Conservation (phyloP, 331 rosid genomes). For the Quercus lobata region DNA sequence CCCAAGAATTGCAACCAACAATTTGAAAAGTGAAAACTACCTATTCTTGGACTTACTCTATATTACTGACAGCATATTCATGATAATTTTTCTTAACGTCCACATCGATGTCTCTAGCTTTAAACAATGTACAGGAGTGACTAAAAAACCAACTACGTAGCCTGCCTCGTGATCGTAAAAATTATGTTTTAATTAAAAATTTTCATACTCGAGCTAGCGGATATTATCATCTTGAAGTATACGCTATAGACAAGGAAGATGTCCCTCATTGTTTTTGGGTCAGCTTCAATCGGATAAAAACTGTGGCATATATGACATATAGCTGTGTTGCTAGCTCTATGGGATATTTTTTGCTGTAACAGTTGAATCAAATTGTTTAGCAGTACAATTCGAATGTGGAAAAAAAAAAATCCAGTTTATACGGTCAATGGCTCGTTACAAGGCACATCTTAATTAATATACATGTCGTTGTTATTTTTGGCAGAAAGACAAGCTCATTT, state of each 20-base stretch:
- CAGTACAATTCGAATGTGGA: too few species aligned
- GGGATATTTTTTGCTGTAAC: conserved; percentile 17
- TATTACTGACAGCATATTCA: conserved; percentile 24
- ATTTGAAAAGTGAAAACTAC: conserved; percentile 23
- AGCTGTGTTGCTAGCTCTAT: not conserved
- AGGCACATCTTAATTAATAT: not conserved
- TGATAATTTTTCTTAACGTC: conserved; percentile 30
- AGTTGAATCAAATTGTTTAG: not conserved
- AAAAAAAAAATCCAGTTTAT: not conserved
- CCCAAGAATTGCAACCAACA: conserved; percentile 4
- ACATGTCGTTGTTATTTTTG: not conserved
- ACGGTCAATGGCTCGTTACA: not conserved
- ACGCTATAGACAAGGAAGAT: not conserved
- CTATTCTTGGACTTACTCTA: conserved; percentile 12
- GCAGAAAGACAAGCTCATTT: not conserved
- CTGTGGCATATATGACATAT: not conserved
- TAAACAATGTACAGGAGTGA: conserved; percentile 47
- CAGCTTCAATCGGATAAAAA: not conserved
- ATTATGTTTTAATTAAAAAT: not conserved
- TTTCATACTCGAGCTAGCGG: not conserved
- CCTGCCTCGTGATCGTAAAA: conserved; percentile 43
- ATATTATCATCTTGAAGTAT: not conserved
- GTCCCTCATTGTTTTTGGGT: conserved; percentile 13
- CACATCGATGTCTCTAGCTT: conserved; percentile 31
- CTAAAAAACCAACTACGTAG: conserved; percentile 48